Percentiles rank a stretch among this genome's conserved stretches.
Evolutionary conservation across 2,329 filamentous ascomycete species (phyloP).

Genomic region (Huntiella bhutanensis): DNA sequence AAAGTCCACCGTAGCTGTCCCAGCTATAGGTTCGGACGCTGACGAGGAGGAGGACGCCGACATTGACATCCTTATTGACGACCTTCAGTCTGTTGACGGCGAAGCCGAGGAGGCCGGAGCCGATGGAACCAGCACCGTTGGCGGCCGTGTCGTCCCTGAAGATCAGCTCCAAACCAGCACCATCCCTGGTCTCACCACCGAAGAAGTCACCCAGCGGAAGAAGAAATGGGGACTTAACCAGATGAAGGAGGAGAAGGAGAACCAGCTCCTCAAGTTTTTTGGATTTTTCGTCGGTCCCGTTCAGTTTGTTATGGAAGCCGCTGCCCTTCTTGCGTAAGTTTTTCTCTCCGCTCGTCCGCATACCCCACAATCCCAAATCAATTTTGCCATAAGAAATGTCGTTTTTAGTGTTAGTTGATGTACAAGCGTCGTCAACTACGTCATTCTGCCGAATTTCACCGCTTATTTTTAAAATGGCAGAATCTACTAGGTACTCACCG

Average conservation of each 20-base stretch:
- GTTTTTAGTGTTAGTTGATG: no score
- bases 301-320: constrained; percentile 84
- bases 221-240: constrained; percentile 68
- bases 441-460: no score
- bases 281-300: constrained; percentile 76
- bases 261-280: constrained; percentile 63
- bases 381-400: neutral
- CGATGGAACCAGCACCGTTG: constrained; percentile 26
- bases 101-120: constrained; percentile 47
- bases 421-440: no score
- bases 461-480: no score
- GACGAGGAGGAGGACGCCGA: constrained; percentile 60
- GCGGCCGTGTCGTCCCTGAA: constrained; percentile 46
- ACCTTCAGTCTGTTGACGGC: constrained; percentile 67
- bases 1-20: constrained; percentile 21
- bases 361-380: neutral
- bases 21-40: constrained; percentile 20
- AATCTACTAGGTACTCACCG: no score
- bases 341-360: constrained; percentile 49
- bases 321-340: constrained; percentile 64
- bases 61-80: constrained; percentile 72
- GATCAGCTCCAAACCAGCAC: constrained; percentile 63
- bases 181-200: constrained; percentile 45
- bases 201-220: constrained; percentile 43
- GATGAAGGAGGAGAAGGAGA: constrained; percentile 85